phyloP scores from a whole-genome alignment of 257 asterid genomes.

The Apocynum venetum region DNA sequence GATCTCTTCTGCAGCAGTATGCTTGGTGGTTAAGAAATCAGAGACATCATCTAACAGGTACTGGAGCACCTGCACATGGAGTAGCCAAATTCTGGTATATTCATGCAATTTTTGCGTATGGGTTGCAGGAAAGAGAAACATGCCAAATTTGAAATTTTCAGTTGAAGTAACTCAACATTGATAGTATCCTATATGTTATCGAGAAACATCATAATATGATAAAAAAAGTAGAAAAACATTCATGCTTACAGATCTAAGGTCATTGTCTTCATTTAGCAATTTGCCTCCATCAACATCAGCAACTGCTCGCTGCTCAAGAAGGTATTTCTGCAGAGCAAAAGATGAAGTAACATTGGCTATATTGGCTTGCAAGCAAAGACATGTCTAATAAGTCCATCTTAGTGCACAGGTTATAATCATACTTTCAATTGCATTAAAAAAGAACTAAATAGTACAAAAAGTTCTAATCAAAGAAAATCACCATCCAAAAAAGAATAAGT shows the following conservation, averaged over 20 bases:
- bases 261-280: constrained; percentile 91
- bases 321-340: constrained; percentile 62
- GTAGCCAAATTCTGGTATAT: not conserved
- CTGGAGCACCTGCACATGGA: constrained; percentile 45
- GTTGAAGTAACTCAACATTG: not conserved
- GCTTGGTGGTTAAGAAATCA: constrained; percentile 56
- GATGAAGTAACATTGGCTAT: not conserved
- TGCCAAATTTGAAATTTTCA: not conserved
- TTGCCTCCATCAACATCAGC: constrained; percentile 83
- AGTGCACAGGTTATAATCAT: not conserved
- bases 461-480: too few species aligned
- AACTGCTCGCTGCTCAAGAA: constrained; percentile 93
- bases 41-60: constrained; percentile 88
- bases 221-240: constrained; percentile 18
- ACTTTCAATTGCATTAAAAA: not conserved
- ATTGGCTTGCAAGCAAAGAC: not conserved
- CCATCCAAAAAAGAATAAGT: not conserved
- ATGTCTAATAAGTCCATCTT: not conserved
- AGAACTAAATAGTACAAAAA: not conserved
- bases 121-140: not conserved
- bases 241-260: constrained; percentile 77
- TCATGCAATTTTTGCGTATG: not conserved
- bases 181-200: constrained; percentile 2
- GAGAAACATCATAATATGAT: constrained; percentile 5
- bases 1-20: constrained; percentile 35